Conservation (phyloP, 1,284 basidiomycete genomes). For the Apiotrichum domesticum region DNA sequence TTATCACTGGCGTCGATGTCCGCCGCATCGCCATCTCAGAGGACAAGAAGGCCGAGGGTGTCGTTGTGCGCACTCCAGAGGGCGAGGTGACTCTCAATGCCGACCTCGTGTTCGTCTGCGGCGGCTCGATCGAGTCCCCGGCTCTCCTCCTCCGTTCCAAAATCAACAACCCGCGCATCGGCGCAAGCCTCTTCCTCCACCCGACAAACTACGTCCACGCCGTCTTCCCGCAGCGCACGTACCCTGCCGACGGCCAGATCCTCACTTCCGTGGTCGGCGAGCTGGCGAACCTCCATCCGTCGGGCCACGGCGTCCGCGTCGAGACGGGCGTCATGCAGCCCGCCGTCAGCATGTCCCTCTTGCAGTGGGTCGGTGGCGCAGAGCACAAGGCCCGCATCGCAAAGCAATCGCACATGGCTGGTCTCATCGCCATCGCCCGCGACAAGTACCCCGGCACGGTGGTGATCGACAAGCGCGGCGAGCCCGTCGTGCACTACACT, state of each 20-base stretch:
- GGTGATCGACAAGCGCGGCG: constrained; percentile 40
- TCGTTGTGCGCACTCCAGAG: constrained; percentile 14
- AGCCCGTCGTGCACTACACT: constrained; percentile 45
- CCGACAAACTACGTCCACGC: constrained; percentile 48
- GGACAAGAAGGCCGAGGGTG: constrained; percentile 23
- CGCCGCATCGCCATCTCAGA: constrained; percentile 44
- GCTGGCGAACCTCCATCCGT: constrained; percentile 37
- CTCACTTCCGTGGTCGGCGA: constrained; percentile 48
- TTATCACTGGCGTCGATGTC: constrained; percentile 23
- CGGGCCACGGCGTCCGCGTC: constrained; percentile 47
- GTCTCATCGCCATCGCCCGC: constrained; percentile 26
- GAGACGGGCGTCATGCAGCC: constrained; percentile 49
- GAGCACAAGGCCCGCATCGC: constrained; percentile 45
- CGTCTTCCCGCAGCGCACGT: constrained; percentile 45
- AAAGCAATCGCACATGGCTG: constrained; percentile 21
- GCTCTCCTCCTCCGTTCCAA: constrained; percentile 48
- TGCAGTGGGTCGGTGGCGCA: constrained; percentile 36
- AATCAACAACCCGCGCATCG: constrained; percentile 48
- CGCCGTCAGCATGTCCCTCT: constrained; percentile 37
- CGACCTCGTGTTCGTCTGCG: constrained; percentile 44
- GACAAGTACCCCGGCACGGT: constrained; percentile 37
- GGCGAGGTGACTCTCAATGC: constrained; percentile 38
- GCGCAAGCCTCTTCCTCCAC: constrained; percentile 49
- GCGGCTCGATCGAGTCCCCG: constrained; percentile 48
- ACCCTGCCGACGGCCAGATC: constrained; percentile 49